Evolutionary conservation across 257 asterid genomes (phyloP), one percentile per base, ranked within the genome.

Genomic region (Catharanthus roseus): DNA sequence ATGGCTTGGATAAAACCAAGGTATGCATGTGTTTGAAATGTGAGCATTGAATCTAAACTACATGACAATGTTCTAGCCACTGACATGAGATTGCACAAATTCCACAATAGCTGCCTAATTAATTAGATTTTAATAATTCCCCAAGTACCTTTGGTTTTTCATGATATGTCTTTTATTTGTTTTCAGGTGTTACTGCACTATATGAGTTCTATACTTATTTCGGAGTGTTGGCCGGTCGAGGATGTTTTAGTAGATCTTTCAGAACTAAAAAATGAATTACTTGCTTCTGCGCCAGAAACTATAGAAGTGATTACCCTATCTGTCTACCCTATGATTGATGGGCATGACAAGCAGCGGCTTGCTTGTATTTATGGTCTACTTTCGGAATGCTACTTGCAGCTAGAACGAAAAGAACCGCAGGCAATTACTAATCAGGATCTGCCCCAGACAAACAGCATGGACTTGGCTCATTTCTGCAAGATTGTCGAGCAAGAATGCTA

Each of bases 311-410:
- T 86, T 76, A 78, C 82, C 28, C 75, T 70, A 24, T 84, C 84
- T 63, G 89, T 89, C 72, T 95, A 91, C 81, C 89, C 96, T 66
- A 78, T 74, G 66, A 81, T 91, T 70, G 88, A 87, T 85, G 99
- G 99, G 55, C 86, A 71, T 79, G 96, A 95, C 79, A 91, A 87
- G 87, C 83, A 71, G 82, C 86, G 90, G 85, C 96, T 95, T 81
- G 91, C 96, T 72, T 87, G 72, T 69, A 33, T 95, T 55, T 95
- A 89, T 81, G 76, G 75, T 79, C 80, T 95, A 61, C 99, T 95
- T 50, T 78, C 90, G 57, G 93, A 91, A 78, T 95, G 97, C 90
- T 89, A 83, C 76, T 72, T 77, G 78, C 82, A 76, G 72, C 88
- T 85, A 33, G 86, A 81, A 70, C 78, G 42, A 8, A 66, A 80